These are phyloP conservation scores for Lepidium aucheri DNA, from an alignment of 345 rosid species.

Conservation along the genomic window DNA sequence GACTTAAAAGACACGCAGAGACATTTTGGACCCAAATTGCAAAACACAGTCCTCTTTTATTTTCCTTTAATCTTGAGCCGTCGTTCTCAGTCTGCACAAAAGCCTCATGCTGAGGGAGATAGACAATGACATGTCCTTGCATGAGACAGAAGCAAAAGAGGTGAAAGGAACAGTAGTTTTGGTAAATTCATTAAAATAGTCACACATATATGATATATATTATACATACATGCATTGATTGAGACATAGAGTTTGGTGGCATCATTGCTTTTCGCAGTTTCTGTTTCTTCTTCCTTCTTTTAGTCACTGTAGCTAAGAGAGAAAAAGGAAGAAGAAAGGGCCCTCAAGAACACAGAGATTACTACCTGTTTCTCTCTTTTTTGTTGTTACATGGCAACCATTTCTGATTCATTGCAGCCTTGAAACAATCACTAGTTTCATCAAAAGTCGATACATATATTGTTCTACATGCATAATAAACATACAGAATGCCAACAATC, in stretches of 20 bases:
- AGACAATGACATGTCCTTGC: constrained; percentile 14
- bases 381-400: neutral
- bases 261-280: neutral
- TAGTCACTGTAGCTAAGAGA: neutral
- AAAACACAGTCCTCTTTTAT: neutral
- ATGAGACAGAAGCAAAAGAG: constrained; percentile 1
- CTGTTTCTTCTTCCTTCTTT: neutral
- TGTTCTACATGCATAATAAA: neutral
- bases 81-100: constrained; percentile 23
- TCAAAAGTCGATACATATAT: neutral
- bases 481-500: constrained; percentile 5
- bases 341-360: constrained; percentile 3
- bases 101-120: constrained; percentile 17
- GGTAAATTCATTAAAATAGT: neutral
- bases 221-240: neutral
- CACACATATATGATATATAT: neutral
- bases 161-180: neutral
- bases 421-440: neutral
- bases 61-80: constrained; percentile 10
- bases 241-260: constrained; percentile 10
- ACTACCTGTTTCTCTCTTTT: constrained; percentile 4
- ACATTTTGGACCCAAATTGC: constrained; percentile 12
- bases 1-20: neutral
- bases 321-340: neutral
- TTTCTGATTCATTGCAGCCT: neutral